Evolutionary conservation across 2,329 filamentous ascomycete genomes (phyloP), one percentile per base, ranked within the genome.

Genomic region (Cladophialophora bantiana): DNA sequence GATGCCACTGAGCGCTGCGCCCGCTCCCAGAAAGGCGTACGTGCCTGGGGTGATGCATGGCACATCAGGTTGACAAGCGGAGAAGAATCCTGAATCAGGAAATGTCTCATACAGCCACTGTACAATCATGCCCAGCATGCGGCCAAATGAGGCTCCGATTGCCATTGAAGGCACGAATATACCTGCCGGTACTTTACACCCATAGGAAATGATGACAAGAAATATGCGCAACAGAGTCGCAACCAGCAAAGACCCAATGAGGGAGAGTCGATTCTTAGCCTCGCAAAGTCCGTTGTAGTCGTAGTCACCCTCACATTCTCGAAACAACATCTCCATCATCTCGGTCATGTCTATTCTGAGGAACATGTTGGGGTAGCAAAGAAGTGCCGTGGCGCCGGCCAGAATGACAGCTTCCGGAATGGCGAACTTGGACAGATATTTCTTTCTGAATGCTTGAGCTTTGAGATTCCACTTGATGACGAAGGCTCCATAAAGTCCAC

Each of bases 111-210:
- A 89, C 2, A 98, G 83, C 18, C 90, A 89, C 78, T 98, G 92
- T 15, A 99, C 95, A 56, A 97, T 84, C 66, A 98, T 97, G 18
- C 95, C 95, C n/a, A 99, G 85, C 71, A 94, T 93, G 48, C 95
- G 88, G 4, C 95, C 95, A 77, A 99, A 98, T 0, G 92, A 93
- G 0, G 95, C 95, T 0, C 95, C 95, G 59, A 99, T 89, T 0
- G 95, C 95, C 95, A 99, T 99, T 1, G 93, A 97, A 2, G 95
- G 95, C 0, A 99, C 94, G 73, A 99, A 99, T 70, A 99, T 98
- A 64, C 95, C 95, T 0, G 95, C 95, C 0, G 95, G 95, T 0
- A 99, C 95, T 80, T 98, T 98, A 83, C 94, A 97, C 26, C 95
- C 95, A 75, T 98, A 99, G 0, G 94, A 97, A 56, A 99, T 90